These are phyloP conservation scores for Kluyveromyces sp. DNA, from an alignment of 1,139 yeast species.

Conservation along the genomic window DNA sequence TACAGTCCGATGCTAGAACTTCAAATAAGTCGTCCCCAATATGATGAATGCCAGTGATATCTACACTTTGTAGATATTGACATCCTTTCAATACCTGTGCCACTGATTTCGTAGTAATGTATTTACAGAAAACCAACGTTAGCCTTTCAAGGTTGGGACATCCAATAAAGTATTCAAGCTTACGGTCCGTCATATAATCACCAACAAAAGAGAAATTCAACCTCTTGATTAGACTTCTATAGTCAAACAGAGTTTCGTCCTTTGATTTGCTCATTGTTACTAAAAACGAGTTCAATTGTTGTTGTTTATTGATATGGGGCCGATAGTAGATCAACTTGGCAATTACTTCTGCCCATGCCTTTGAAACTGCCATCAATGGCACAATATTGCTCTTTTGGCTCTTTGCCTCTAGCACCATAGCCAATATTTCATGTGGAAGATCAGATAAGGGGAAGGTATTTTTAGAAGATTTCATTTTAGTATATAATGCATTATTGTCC, in stretches of 20 bases:
- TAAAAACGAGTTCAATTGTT: slow-evolving; percentile 42
- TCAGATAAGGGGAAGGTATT: slow-evolving; percentile 41
- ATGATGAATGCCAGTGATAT: slow-evolving; percentile 75
- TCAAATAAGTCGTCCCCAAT: slow-evolving; percentile 59
- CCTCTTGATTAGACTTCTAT: slow-evolving; percentile 67
- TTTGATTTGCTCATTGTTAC: slow-evolving; percentile 47
- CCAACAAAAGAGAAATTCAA: slow-evolving; percentile 75
- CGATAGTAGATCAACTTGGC: slow-evolving; percentile 85
- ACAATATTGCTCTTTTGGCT: slow-evolving; percentile 58
- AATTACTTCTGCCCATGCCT: slow-evolving; percentile 71
- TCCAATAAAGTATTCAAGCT: slow-evolving; percentile 46
- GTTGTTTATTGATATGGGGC: slow-evolving; percentile 62
- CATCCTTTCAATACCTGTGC: slow-evolving; percentile 57
- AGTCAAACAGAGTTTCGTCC: slow-evolving; percentile 54
- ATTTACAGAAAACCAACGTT: slow-evolving; percentile 73
- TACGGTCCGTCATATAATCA: slow-evolving; percentile 55
- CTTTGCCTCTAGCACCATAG: slow-evolving; percentile 61
- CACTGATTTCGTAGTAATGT: slow-evolving; percentile 55
- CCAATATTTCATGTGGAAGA: slow-evolving; percentile 75
- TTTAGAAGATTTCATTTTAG: slow-evolving; percentile 1
- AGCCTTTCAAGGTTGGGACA: slow-evolving; percentile 77
- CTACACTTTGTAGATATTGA: slow-evolving; percentile 72
- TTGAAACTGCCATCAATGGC: slow-evolving; percentile 66
- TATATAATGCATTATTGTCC: background rate
- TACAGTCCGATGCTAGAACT: slow-evolving; percentile 67